A percentile compares a stretch with the other conserved stretches of the same genome.
These are phyloP conservation scores for Barbarea vulgaris DNA, from an alignment of 345 rosid species.

Conservation along the genomic window DNA sequence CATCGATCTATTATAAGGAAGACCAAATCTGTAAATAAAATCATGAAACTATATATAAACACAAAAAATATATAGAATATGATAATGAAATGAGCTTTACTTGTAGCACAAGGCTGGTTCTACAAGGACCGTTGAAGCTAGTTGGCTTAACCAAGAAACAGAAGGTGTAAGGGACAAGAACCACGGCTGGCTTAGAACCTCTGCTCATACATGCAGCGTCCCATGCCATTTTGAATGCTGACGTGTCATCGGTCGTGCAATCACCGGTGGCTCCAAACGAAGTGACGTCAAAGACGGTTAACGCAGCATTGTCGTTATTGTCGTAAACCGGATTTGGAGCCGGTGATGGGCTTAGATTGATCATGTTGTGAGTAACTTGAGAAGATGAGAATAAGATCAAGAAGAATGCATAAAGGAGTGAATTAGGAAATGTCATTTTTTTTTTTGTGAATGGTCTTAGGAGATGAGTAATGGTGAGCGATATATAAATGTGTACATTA, in stretches of 20 bases:
- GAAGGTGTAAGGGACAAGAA: slow-evolving; percentile 62
- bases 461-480: slow-evolving; percentile 4
- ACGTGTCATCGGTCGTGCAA: slow-evolving; percentile 65
- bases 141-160: slow-evolving; percentile 78
- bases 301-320: slow-evolving; percentile 1
- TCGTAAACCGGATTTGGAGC: slow-evolving; percentile 35
- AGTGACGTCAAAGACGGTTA: slow-evolving; percentile 52
- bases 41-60: neutral
- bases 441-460: slow-evolving; percentile 19
- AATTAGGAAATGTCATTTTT: slow-evolving; percentile 12
- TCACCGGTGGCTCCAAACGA: slow-evolving; percentile 84
- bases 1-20: slow-evolving; percentile 45
- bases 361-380: slow-evolving; percentile 1
- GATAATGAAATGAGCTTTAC: slow-evolving; percentile 44
- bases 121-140: slow-evolving; percentile 87
- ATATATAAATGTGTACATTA: neutral
- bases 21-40: neutral
- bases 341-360: slow-evolving; percentile 24
- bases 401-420: slow-evolving; percentile 10
- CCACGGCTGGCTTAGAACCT: slow-evolving; percentile 15
- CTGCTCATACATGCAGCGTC: slow-evolving; percentile 58
- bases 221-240: slow-evolving; percentile 89
- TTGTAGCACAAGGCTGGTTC: slow-evolving; percentile 57
- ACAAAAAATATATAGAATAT: neutral
- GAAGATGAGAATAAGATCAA: slow-evolving; percentile 17